These are phyloP conservation scores for Ceratonia siliqua DNA, from an alignment of 306 rosid genomes.

Conservation along the genomic window DNA sequence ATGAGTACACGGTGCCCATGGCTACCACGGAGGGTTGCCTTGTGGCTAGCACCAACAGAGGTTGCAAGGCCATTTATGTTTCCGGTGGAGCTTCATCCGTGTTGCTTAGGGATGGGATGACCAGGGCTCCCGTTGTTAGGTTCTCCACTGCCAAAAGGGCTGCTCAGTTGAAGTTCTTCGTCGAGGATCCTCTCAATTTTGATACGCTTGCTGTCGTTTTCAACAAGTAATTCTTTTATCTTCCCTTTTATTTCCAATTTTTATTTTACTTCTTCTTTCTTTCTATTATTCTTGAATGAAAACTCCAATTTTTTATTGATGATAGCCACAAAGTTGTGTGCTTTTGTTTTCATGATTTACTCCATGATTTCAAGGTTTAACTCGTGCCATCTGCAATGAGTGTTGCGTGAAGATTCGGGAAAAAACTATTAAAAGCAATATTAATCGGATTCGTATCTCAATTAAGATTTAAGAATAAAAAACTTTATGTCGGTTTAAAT, in stretches of 20 bases:
- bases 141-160: constrained; percentile 72
- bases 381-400: neutral
- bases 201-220: constrained; percentile 59
- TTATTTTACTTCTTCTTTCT: neutral
- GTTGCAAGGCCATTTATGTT: constrained; percentile 73
- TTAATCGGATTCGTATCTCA: neutral
- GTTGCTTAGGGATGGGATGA: constrained; percentile 74
- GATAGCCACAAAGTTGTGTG: neutral
- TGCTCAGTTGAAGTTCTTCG: constrained; percentile 68
- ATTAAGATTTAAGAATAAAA: neutral
- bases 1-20: constrained; percentile 76
- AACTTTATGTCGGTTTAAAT: neutral
- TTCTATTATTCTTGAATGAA: neutral
- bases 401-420: neutral
- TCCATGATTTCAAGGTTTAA: neutral
- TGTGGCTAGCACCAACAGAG: constrained; percentile 89
- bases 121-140: constrained; percentile 89
- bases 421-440: neutral
- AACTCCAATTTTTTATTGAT: neutral
- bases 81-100: constrained; percentile 76
- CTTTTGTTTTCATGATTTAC: neutral
- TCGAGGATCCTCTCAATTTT: constrained; percentile 68
- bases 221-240: constrained; percentile 50
- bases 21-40: constrained; percentile 91
- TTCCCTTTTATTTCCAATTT: neutral